These are phyloP conservation scores for Tetracladium marchalianum DNA, from an alignment of 495 filamentous ascomycete genomes.

Conservation along the genomic window DNA sequence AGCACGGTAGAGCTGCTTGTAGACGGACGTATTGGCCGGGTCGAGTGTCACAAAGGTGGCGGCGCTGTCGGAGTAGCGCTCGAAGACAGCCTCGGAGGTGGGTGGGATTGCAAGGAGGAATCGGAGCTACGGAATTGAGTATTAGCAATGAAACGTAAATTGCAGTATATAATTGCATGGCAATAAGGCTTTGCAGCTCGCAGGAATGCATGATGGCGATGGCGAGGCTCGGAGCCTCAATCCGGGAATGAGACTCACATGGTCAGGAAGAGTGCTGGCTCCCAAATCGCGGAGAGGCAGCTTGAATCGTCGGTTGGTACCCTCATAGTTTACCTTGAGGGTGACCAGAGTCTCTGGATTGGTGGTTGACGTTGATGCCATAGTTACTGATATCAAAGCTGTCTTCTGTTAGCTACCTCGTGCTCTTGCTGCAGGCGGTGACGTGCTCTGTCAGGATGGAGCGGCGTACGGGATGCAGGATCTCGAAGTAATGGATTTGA, in stretches of 20 bases:
- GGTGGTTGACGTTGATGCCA: constrained; percentile 15
- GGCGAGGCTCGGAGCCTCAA: constrained; percentile 12
- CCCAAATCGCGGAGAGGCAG: constrained; percentile 80
- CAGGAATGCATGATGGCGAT: not conserved
- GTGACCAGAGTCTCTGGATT: constrained; percentile 68
- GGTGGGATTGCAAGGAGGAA: constrained; percentile 58
- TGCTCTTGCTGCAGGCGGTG: constrained; percentile 12
- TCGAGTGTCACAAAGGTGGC: constrained; percentile 71
- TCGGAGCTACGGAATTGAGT: constrained; percentile 53
- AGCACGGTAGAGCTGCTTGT: constrained; percentile 94
- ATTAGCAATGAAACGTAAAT: not conserved
- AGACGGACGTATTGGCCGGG: constrained; percentile 64
- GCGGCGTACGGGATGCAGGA: constrained; percentile 1
- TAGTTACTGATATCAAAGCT: constrained; percentile 11
- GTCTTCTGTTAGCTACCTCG: constrained; percentile 11
- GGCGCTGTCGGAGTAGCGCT: constrained; percentile 95
- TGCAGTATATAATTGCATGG: not conserved
- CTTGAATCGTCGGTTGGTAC: constrained; percentile 73
- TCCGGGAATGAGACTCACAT: constrained; percentile 44
- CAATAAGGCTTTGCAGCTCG: not conserved
- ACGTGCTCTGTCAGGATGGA: constrained; percentile 11
- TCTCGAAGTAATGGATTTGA: not conserved
- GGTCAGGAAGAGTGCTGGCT: constrained; percentile 62
- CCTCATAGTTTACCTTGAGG: constrained; percentile 72
- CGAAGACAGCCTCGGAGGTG: constrained; percentile 61